Conservation (phyloP, 2,329 filamentous ascomycete species). For the Trichoderma brevicompactum region DNA sequence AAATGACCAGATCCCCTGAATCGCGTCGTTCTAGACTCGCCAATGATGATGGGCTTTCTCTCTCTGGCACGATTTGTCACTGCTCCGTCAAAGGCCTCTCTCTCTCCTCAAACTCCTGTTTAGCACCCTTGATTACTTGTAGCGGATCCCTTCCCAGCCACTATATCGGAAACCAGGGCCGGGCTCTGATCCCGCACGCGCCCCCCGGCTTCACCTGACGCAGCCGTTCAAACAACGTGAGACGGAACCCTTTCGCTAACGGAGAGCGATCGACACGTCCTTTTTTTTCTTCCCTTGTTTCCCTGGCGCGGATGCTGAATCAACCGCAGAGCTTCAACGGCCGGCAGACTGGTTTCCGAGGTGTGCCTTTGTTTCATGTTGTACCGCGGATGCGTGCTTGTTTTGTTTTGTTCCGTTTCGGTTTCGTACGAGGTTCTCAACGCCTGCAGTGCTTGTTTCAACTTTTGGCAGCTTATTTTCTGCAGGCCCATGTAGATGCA, state of each 20-base stretch:
- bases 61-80: too few relatives aligned
- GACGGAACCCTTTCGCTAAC: background rate
- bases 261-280: too few relatives aligned
- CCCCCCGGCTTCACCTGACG: too few relatives aligned
- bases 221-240: background rate
- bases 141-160: too few relatives aligned
- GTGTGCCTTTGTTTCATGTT: constrained; percentile 14
- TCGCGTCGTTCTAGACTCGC: background rate
- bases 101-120: background rate
- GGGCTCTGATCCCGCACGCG: too few relatives aligned
- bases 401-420: constrained; percentile 14
- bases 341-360: background rate
- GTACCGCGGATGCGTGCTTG: background rate
- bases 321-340: background rate
- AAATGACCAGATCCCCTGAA: too few relatives aligned
- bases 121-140: too few relatives aligned
- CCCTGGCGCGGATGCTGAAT: background rate
- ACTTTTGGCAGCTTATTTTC: background rate
- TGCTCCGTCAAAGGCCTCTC: background rate
- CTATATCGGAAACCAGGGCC: constrained; percentile 10
- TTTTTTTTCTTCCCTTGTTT: too few relatives aligned
- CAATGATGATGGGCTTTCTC: too few relatives aligned
- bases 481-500: background rate
- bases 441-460: constrained; percentile 5
- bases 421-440: background rate